Conservation (phyloP, 352 stramenopile genomes). For the Pythium aristosporum region DNA sequence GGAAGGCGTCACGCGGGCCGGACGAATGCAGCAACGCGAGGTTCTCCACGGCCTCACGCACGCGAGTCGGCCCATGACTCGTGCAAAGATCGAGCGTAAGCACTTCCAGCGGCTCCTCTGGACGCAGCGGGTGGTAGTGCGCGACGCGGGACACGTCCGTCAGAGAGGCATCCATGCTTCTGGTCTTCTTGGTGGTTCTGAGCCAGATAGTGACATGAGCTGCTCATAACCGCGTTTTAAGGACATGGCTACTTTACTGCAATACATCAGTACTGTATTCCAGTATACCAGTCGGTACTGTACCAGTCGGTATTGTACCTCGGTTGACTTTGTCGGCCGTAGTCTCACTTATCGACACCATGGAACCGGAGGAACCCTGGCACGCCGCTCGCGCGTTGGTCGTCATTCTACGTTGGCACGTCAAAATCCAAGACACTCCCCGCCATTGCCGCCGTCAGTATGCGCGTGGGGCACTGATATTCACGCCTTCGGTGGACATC, state of each 20-base stretch:
- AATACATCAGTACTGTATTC: not conserved
- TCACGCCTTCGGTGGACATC: slow-evolving; percentile 14
- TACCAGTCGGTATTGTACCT: too few relatives aligned
- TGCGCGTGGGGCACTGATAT: slow-evolving; percentile 1
- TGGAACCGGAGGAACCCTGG: not conserved
- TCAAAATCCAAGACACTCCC: too few relatives aligned
- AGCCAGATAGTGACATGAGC: slow-evolving; percentile 4
- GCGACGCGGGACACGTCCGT: slow-evolving; percentile 5
- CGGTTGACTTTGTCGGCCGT: not conserved
- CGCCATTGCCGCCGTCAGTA: not conserved
- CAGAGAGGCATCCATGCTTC: not conserved
- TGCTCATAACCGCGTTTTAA: not conserved
- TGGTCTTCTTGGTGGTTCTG: not conserved
- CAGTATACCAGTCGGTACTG: too few relatives aligned
- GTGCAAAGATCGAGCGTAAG: not conserved
- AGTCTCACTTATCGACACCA: not conserved
- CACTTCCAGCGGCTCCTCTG: slow-evolving; percentile 12
- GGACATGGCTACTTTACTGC: slow-evolving; percentile 13
- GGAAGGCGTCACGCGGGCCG: not conserved
- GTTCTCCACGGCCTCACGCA: not conserved
- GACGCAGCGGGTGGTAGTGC: slow-evolving; percentile 16
- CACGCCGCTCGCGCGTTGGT: slow-evolving; percentile 9
- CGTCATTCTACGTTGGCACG: not conserved
- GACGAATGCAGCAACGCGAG: not conserved
- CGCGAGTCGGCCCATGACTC: not conserved